Percentiles rank a stretch among this genome's conserved stretches.
Conservation (phyloP, 495 filamentous ascomycete genomes). For the Collariella sp. region DNA sequence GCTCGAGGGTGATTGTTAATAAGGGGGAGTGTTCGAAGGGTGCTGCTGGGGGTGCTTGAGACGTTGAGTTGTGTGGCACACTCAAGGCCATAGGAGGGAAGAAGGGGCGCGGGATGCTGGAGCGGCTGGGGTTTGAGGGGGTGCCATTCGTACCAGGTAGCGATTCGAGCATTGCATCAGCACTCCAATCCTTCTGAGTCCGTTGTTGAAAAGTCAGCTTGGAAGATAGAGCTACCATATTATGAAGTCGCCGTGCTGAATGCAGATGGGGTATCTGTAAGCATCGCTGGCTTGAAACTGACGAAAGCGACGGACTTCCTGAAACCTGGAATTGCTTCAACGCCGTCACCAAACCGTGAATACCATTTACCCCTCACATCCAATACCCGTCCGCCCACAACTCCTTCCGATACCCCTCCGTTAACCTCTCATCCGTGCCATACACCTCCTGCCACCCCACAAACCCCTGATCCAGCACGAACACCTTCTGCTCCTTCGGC, state of each 20-base stretch:
- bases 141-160: no score
- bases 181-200: no score
- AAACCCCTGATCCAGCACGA: slow-evolving; percentile 79
- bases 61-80: not conserved
- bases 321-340: not conserved
- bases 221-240: no score
- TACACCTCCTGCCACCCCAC: slow-evolving; percentile 86
- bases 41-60: not conserved
- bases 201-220: no score
- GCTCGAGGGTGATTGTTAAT: not conserved
- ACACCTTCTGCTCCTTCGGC: slow-evolving; percentile 55
- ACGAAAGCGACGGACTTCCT: not conserved
- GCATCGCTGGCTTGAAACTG: not conserved
- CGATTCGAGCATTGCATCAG: no score
- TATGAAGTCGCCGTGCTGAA: no score
- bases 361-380: slow-evolving; percentile 9
- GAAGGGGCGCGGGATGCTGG: not conserved
- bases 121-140: no score
- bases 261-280: no score
- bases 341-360: not conserved
- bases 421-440: slow-evolving; percentile 70
- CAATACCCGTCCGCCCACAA: slow-evolving; percentile 66
- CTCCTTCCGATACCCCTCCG: slow-evolving; percentile 77
- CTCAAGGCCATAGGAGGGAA: not conserved
- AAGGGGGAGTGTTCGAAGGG: not conserved